These are phyloP conservation scores for Fusarium coffeatum DNA, from an alignment of 2,329 filamentous ascomycete species.

Conservation along the genomic window DNA sequence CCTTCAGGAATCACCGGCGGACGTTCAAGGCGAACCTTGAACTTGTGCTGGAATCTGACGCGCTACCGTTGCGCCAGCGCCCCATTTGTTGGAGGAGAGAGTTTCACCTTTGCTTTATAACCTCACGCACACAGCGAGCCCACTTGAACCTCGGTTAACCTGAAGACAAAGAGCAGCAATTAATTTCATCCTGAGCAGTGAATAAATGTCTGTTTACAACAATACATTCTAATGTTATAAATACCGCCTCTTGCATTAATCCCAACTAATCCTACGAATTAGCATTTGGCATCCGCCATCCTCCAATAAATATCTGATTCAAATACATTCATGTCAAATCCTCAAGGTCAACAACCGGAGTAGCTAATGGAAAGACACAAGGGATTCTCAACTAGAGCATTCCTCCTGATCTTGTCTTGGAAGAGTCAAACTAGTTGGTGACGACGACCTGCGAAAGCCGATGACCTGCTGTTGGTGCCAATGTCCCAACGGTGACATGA, in stretches of 20 bases:
- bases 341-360: fast-evolving
- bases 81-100: neutral
- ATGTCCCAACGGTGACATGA: conserved; percentile 34
- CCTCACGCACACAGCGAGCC: neutral
- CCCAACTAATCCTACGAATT: neutral
- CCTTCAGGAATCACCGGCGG: conserved; percentile 16
- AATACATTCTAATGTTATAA: neutral
- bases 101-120: neutral
- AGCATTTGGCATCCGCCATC: neutral
- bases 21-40: too few species aligned
- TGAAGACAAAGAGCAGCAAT: neutral
- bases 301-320: fast-evolving
- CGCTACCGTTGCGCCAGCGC: conserved; percentile 29
- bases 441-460: conserved; percentile 9
- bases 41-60: conserved; percentile 17
- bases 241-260: neutral
- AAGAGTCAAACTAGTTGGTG: neutral
- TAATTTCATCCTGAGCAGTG: neutral
- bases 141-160: neutral
- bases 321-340: neutral
- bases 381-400: fast-evolving
- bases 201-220: neutral
- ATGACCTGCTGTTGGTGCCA: conserved; percentile 25
- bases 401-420: neutral
- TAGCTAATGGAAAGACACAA: neutral